phyloP scores from a whole-genome alignment of 371 early-diverging fungal genomes.

The Apophysomyces ossiformis region DNA sequence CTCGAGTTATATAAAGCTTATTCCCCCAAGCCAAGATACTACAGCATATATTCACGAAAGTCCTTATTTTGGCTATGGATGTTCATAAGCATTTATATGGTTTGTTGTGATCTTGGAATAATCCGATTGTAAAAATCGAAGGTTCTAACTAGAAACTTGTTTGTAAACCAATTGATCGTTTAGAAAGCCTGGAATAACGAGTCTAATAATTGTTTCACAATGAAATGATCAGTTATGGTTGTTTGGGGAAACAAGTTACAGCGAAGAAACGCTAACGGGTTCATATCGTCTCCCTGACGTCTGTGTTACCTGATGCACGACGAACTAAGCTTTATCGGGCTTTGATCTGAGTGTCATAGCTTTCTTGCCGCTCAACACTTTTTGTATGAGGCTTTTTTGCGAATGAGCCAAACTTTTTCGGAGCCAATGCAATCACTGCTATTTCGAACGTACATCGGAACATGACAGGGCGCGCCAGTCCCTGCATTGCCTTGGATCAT shows the following conservation, averaged over 20 bases:
- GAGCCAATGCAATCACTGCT: not conserved
- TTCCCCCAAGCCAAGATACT: no score
- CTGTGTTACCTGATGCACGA: not conserved
- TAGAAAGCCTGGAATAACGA: not conserved
- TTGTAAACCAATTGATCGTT: no score
- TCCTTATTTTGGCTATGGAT: no score
- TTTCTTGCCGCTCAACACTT: not conserved
- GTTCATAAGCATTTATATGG: no score
- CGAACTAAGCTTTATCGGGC: not conserved
- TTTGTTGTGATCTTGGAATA: no score
- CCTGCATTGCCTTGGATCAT: no score
- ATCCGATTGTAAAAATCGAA: no score
- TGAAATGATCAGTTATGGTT: not conserved
- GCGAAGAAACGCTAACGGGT: not conserved
- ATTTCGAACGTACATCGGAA: not conserved
- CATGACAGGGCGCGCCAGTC: no score
- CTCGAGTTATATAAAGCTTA: no score
- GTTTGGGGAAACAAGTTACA: not conserved
- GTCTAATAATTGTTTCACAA: not conserved
- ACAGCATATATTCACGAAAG: no score
- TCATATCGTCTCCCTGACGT: not conserved
- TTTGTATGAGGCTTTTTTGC: slow-evolving; percentile 4
- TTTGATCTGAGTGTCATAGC: not conserved
- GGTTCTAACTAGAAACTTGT: no score
- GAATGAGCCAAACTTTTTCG: not conserved